These are phyloP conservation scores for Mrakia gelida DNA, from an alignment of 768 basidiomycete species.

Conservation along the genomic window DNA sequence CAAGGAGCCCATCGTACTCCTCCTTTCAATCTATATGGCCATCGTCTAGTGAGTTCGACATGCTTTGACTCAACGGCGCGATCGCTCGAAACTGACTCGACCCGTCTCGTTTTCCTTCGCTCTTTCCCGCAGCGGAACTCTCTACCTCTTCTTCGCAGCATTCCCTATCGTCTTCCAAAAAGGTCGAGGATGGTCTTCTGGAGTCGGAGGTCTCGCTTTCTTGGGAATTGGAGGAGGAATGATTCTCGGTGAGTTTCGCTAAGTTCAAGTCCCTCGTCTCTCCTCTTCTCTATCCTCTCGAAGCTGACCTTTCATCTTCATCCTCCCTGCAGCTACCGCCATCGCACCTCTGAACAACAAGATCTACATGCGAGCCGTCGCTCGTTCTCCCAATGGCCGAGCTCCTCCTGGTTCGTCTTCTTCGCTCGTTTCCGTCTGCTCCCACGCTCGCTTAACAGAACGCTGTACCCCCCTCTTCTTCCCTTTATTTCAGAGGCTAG, in stretches of 20 bases:
- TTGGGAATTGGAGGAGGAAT: slow-evolving; percentile 44
- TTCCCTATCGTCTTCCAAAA: slow-evolving; percentile 48
- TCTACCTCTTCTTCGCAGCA: slow-evolving; percentile 42
- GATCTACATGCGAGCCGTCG: slow-evolving; percentile 41
- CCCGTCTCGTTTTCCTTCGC: no score
- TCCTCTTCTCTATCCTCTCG: no score
- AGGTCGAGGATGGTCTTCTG: slow-evolving; percentile 46
- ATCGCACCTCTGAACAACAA: slow-evolving; percentile 27
- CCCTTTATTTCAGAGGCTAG: slow-evolving; percentile 38
- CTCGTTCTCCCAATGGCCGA: slow-evolving; percentile 37
- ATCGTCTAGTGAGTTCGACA: slow-evolving; percentile 1
- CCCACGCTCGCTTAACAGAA: no score
- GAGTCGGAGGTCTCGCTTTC: slow-evolving; percentile 47
- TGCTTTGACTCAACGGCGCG: no score
- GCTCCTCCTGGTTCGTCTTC: slow-evolving; percentile 40
- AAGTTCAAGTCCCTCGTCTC: no score
- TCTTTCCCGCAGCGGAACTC: background rate
- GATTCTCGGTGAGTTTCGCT: slow-evolving; percentile 17
- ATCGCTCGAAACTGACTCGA: background rate
- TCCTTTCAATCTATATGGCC: slow-evolving; percentile 52
- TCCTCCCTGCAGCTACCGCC: background rate
- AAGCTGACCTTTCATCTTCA: no score
- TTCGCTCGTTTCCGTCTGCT: no score
- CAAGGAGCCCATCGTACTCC: slow-evolving; percentile 60
- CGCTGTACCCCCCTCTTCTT: no score